Evolutionary conservation across 441 rosid species (phyloP), one percentile per base, ranked within the genome.

Genomic region (Populus hybrid): DNA sequence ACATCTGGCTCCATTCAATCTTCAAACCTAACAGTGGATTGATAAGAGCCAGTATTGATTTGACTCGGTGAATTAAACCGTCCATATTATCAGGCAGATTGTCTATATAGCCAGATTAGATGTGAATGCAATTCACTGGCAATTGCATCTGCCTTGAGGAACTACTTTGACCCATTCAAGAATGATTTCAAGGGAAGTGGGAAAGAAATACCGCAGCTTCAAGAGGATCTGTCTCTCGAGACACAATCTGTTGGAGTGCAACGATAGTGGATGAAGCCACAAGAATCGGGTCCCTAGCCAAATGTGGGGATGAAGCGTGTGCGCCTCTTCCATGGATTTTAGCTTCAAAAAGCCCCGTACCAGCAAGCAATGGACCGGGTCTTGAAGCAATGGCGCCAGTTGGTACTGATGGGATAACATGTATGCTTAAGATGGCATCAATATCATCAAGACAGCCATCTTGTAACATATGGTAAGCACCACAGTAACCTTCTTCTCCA

Each of bases 331-430:
- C 90, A 9, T 71, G 78, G 64, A 88, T 81, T 18, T 71, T 66
- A 18, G 84, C 89, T 5, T 74, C 20, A 29, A 87, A 87, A 14
- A 78, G 28, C 35, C 85, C 87, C 3, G 66, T 74, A 8, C 88
- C 88, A 9, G 91, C 91, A 45, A 87, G 86, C 9, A 88, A 28
- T n/a, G 86, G 85, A 69, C 90, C 91, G 1, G 90, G 82, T 68
- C 87, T 77, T 29, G 90, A 87, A 56, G 80, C 81, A 42, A 87
- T 68, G 35, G 76, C 59, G 14, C 87, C 89, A 0, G 81, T 80
- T 2, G 88, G 78, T 20, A 81, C n/a, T 11, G 45, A 10, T 11
- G 89, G 89, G 35, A 77, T 18, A 45, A 87, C 82, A 72, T 88
- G 90, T 71, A 85, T 36, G 24, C 81, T 76, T 7, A 85, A 74